Conservation (phyloP, 305 asterid species). For the Coffea humblotiana region DNA sequence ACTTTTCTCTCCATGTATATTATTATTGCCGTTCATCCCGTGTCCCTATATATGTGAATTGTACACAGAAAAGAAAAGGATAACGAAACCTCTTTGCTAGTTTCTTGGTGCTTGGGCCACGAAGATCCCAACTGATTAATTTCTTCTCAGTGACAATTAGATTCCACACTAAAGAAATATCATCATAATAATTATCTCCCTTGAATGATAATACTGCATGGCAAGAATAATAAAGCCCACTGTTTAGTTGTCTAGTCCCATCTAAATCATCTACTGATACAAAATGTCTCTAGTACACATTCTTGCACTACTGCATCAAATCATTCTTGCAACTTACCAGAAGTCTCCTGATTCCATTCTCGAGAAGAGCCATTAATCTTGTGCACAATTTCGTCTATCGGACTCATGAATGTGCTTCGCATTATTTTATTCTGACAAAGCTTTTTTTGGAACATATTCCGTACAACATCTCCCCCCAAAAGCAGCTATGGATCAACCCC, state of each 20-base stretch:
- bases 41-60: background rate
- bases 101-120: background rate
- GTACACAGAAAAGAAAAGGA: background rate
- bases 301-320: background rate
- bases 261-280: background rate
- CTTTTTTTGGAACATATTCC: constrained; percentile 10
- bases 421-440: background rate
- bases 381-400: background rate
- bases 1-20: too few species aligned
- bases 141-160: background rate
- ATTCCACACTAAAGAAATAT: background rate
- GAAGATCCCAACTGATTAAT: background rate
- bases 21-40: background rate
- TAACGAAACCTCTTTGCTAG: background rate
- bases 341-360: too few species aligned
- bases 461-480: background rate
- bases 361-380: too few species aligned
- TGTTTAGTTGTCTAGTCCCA: background rate
- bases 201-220: background rate
- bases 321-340: background rate
- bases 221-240: background rate
- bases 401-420: background rate
- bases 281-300: background rate
- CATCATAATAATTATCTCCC: background rate
- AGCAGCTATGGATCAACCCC: background rate